These are phyloP conservation scores for Globisporangium acanthophoron DNA, from an alignment of 352 stramenopile species.

Conservation along the genomic window DNA sequence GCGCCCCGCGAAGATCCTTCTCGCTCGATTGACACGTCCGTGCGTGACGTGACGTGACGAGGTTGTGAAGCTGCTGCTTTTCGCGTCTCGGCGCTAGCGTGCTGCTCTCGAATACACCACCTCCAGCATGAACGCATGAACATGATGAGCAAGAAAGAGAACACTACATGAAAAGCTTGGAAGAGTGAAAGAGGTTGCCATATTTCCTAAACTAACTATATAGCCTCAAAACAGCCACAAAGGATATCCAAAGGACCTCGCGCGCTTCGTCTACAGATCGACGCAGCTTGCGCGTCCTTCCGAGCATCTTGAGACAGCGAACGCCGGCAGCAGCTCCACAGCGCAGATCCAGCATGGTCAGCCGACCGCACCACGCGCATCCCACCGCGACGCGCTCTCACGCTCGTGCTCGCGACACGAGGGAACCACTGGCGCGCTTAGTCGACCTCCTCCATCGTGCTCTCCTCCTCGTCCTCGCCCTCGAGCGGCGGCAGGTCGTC, in stretches of 20 bases:
- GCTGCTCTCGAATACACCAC: no score
- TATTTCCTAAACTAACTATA: constrained; percentile 63
- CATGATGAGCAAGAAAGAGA: no score
- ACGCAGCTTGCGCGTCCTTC: neutral
- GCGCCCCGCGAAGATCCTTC: no score
- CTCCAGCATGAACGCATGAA: no score
- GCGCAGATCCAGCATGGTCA: no score
- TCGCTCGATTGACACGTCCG: no score
- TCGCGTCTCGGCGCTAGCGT: no score
- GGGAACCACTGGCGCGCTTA: constrained; percentile 56
- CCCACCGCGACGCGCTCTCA: neutral
- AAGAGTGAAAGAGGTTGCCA: no score
- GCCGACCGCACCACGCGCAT: neutral
- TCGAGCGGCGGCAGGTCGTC: constrained; percentile 97
- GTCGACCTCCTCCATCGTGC: constrained; percentile 98
- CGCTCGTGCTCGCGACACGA: neutral
- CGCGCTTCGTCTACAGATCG: constrained; percentile 2
- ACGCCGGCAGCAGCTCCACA: neutral
- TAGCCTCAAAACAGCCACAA: constrained; percentile 45
- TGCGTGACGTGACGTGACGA: no score
- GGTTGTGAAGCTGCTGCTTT: no score
- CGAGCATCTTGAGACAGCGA: neutral
- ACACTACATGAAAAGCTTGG: no score
- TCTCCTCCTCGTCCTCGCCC: constrained; percentile 94
- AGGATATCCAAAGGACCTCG: constrained; percentile 32